Base-by-base conservation (phyloP, 345 rosid species). In the Dipteronia sinensis region DNA sequence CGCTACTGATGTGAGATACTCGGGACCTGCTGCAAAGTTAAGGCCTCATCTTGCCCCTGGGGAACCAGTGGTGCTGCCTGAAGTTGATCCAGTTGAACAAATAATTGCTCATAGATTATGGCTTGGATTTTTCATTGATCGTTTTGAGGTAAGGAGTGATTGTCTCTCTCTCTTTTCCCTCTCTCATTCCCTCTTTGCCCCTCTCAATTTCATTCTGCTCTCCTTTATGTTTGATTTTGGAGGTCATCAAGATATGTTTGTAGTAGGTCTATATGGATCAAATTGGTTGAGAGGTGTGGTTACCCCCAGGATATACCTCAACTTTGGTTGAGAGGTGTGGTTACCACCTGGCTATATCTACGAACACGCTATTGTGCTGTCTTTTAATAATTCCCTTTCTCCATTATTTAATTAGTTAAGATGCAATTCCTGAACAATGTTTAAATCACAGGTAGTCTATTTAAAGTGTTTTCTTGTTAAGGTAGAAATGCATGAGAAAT, bases 1-100 rank as follows among this genome's bases (percentile, higher is more conserved):
- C 86, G 98, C 98, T n/a, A 89, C 88, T 86, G 98, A 94, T 68
- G 89, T 87, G 73, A 87, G 86, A 78, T 90, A 83, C 73, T 86
- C 93, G 72, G 98, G 99, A 76, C 98, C 99, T 55, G 90, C 93
- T 77, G 98, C 99, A 66, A 97, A 90, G 80, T 81, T 97, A 81
- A 91, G 97, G 88, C 99, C 99, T 69, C 98, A 94, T 38, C 97
- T 97, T 84, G 81, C 93, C 70, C 93, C 95, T 58, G 98, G 99
- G 81, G 99, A 97, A 75, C 99, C 99, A 67, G 98, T 87, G 82
- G 75, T 69, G 13, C 85, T 25, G 29, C 93, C 97, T 72, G 91
- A 85, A 85, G 76, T 83, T 77, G 92, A 97, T 76, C 94, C 94
- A 68, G 98, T 94, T 83, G 97, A 91, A 66, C 98, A 94, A 85